Evolutionary conservation across 1,139 yeast genomes (phyloP), one percentile per base, ranked within the genome.

Genomic region (Blastobotrys ciferrii): DNA sequence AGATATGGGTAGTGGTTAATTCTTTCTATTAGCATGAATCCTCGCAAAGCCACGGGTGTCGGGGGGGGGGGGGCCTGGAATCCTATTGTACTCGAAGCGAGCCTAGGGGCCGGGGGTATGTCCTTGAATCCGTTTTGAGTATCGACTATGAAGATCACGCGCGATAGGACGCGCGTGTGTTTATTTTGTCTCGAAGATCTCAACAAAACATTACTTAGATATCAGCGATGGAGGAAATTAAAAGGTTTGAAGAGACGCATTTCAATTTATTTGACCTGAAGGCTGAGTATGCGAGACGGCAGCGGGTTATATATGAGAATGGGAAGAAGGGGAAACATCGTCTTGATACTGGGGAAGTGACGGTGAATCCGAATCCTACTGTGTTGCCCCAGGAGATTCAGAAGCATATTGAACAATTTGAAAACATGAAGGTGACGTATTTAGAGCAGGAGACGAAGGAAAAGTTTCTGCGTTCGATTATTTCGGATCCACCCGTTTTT

Each of bases 361-460:
- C 46, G 9, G 42, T 52, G 19, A 56, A 52, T 38, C 52, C 51
- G 13, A 59, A 58, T 37, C 67, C 63, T 23, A 51, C 45, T 28
- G 51, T 57, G 42, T 50, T 62, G 19, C 58, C 56, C 15, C 52
- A 49, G 37, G 65, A 65, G 39, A 67, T 60, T n/a, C 58, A 53
- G 39, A 50, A 53, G 41, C 55, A 54, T 36, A 53, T 70, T 48
- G 75, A 74, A 52, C 63, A 72, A 30, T 76, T 77, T 53, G 72
- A 75, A 15, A 72, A 80, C 47, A 66, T 82, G 42, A 81, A 82
- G 59, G 80, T 81, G 52, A 74, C 80, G 43, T 82, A 81, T 59
- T 64, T 82, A 43, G 89, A 83, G 59, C 85, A 82, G 57, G 88
- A 82, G 57, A 76, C 87, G 1, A 74, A 84, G 55, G 85, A 82